These are phyloP conservation scores for Corylus avellana DNA, from an alignment of 306 rosid genomes.

Conservation along the genomic window DNA sequence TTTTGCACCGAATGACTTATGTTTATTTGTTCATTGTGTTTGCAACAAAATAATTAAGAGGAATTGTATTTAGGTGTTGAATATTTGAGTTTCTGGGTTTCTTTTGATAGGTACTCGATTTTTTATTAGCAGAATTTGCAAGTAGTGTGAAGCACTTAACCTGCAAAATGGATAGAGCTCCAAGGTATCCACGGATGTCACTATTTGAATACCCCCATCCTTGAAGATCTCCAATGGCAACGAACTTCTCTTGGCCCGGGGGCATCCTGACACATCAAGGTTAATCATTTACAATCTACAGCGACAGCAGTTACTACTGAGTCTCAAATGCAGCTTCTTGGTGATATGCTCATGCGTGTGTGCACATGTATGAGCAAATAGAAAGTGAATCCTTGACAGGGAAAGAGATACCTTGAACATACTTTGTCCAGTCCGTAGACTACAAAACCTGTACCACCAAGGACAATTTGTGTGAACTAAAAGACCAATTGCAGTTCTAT, in stretches of 20 bases:
- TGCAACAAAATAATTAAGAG: background rate
- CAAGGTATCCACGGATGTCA: constrained; percentile 53
- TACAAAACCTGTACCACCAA: constrained; percentile 44
- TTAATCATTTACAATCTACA: background rate
- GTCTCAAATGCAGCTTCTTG: background rate
- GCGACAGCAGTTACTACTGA: background rate
- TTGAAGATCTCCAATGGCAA: constrained; percentile 50
- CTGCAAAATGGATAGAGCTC: constrained; percentile 58
- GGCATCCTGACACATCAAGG: constrained; percentile 50
- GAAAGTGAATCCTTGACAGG: background rate
- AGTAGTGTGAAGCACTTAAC: constrained; percentile 20
- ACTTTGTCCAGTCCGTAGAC: constrained; percentile 49
- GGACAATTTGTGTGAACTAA: background rate
- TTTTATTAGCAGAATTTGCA: background rate
- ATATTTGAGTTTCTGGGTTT: background rate
- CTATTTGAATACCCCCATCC: constrained; percentile 72
- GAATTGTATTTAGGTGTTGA: background rate
- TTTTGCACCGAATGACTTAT: background rate
- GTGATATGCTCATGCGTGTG: background rate
- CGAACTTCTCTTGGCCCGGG: constrained; percentile 56
- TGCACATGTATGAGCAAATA: background rate
- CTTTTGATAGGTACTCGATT: background rate
- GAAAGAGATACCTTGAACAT: constrained; percentile 46
- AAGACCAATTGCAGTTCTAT: background rate
- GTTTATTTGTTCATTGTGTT: background rate